A percentile compares a stretch with the other conserved stretches of the same genome.
Evolutionary conservation across 176 grass and related monocot genomes (phyloP).

Genomic region (Calamus simplicifolius): DNA sequence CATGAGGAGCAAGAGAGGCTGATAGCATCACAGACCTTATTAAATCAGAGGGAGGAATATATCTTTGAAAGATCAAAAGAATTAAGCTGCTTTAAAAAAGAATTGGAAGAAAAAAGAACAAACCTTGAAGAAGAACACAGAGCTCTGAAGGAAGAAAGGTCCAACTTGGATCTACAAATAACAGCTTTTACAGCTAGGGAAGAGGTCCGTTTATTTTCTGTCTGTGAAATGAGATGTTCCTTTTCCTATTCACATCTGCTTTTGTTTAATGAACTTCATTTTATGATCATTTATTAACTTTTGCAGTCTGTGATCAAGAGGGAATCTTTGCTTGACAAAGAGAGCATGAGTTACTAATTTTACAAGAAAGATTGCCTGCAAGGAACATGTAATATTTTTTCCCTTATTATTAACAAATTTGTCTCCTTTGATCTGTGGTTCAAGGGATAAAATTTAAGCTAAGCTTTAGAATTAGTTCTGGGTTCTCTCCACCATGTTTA

Average conservation of each 20-base stretch:
- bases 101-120: conserved; percentile 42
- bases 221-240: background rate
- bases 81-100: conserved; percentile 50
- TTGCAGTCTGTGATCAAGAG: conserved; percentile 56
- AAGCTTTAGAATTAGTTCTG: too few species aligned
- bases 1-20: conserved; percentile 60
- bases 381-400: conserved; percentile 50
- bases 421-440: too few species aligned
- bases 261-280: background rate
- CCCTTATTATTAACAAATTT: background rate
- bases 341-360: conserved; percentile 66
- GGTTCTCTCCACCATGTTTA: background rate
- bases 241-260: too few species aligned
- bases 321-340: conserved; percentile 59
- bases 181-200: conserved; percentile 57
- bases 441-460: too few species aligned
- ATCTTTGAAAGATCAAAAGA: conserved; percentile 55
- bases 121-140: conserved; percentile 50
- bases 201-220: conserved; percentile 47
- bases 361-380: conserved; percentile 68
- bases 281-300: conserved; percentile 1
- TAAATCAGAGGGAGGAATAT: conserved; percentile 70
- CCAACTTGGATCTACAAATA: conserved; percentile 56
- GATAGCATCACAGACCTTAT: conserved; percentile 47
- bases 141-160: conserved; percentile 49